Conservation (phyloP, 164 flowering plant genomes). For the Vitis rotundifolia region DNA sequence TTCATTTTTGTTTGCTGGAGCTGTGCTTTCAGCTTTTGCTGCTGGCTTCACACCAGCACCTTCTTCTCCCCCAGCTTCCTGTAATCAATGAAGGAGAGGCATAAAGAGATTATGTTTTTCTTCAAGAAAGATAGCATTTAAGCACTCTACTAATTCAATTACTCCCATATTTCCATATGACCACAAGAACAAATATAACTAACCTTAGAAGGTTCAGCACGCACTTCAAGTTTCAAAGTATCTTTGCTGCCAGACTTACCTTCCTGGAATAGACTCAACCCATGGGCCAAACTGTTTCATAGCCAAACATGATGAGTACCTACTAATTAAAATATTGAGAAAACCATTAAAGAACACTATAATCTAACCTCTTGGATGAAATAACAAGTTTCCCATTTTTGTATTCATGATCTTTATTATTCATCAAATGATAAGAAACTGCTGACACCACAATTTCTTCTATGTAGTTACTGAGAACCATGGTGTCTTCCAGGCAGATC, state of each 20-base stretch:
- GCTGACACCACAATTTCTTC: conserved; percentile 97
- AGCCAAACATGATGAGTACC: background rate
- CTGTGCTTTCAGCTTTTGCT: conserved; percentile 36
- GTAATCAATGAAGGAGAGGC: conserved; percentile 5
- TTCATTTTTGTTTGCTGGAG: conserved; percentile 51
- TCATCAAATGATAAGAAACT: conserved; percentile 87
- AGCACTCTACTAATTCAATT: background rate
- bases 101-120: background rate
- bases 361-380: conserved; percentile 69
- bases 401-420: conserved; percentile 73
- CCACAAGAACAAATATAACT: conserved; percentile 3
- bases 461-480: conserved; percentile 69
- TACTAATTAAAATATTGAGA: background rate
- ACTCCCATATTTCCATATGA: background rate
- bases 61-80: conserved; percentile 37
- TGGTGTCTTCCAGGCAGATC: conserved; percentile 64
- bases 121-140: too few species aligned
- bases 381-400: conserved; percentile 90
- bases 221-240: conserved; percentile 47
- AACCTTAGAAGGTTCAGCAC: conserved; percentile 59
- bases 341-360: background rate
- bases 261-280: conserved; percentile 78
- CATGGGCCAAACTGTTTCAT: conserved; percentile 81
- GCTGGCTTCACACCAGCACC: conserved; percentile 40
- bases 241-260: conserved; percentile 46